phyloP scores from a whole-genome alignment of 2,329 filamentous ascomycete genomes.

The Talaromyces sp. region DNA sequence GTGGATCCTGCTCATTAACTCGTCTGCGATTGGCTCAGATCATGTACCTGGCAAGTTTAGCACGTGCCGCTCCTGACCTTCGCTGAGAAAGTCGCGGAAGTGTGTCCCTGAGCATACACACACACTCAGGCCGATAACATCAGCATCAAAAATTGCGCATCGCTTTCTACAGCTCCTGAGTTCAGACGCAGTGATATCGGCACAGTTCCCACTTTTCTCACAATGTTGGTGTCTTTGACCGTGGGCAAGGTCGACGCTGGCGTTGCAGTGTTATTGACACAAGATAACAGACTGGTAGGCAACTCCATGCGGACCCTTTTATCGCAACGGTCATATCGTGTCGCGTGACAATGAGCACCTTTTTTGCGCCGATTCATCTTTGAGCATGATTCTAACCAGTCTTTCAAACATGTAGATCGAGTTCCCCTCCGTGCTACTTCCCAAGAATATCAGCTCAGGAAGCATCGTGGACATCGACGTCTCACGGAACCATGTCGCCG shows the following conservation, averaged over 20 bases:
- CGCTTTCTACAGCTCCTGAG: neutral
- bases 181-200: neutral
- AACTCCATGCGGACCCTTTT: constrained; percentile 14
- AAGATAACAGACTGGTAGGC: constrained; percentile 90
- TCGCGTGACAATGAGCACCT: neutral
- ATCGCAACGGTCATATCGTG: constrained; percentile 12
- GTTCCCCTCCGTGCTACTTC: constrained; percentile 94
- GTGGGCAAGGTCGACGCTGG: constrained; percentile 99
- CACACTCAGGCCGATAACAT: neutral
- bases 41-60: constrained; percentile 8
- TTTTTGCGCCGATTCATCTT: neutral
- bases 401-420: constrained; percentile 69
- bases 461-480: constrained; percentile 98
- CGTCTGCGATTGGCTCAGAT: neutral
- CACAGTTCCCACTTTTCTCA: constrained; percentile 24
- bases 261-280: constrained; percentile 91
- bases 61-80: constrained; percentile 12
- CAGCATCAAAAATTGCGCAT: neutral
- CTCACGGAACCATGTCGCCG: constrained; percentile 75
- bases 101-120: neutral
- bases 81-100: neutral
- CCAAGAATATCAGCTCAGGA: constrained; percentile 89
- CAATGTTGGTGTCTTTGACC: constrained; percentile 93
- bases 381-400: neutral
- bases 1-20: neutral